Base-by-base conservation (phyloP, 2,329 filamentous ascomycete genomes). In the Ascochyta clinopodiicola region DNA sequence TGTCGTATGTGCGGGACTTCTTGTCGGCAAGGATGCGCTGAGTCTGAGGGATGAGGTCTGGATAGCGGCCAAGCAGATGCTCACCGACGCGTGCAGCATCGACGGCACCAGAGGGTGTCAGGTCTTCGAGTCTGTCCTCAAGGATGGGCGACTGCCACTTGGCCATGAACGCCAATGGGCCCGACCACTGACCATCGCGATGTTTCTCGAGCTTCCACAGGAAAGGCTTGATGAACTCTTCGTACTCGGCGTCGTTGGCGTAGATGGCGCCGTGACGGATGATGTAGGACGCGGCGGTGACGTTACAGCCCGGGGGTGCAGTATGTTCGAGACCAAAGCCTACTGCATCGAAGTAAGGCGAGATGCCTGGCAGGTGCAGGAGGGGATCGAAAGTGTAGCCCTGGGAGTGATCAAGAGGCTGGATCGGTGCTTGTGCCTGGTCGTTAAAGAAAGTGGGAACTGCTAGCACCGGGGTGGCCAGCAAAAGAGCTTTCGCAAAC, bases 61-160 rank as follows among this genome's bases (percentile, higher is more conserved):
- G 82, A 60, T 85, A 78, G 13, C 86, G 81, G 0, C 81, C 80
- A 8, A 83, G 75, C 49, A 89, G 84, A 9, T 86, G 84, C 40
- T 77, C 78, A n/a, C 86, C 86, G 9, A 86, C 82, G 24, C 81
- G 78, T 29, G 84, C 85, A 34, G 88, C 72, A 8, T 85, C 76
- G 53, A 84, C 82, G 0, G 68, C 69, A 24, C 69, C 69, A 10
- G 63, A 67, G 2, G 68, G 68, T 12, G 68, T 69, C 44, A 70
- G 50, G 12, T 70, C 63, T 31, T 70, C 67, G 2, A 80, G 72
- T 60, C 84, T 83, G 12, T 83, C 80, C 21, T 84, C 77, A 42
- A 74, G 79, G 37, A 87, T 75, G 2, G 86, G 86, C 0, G 82
- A 76, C 9, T 77, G 75, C 86, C 86, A 88, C 27, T 75, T 76